A percentile compares a stretch with the other conserved stretches of the same genome.
These are phyloP conservation scores for Suillus occidentalis DNA, from an alignment of 768 basidiomycete genomes.

Conservation along the genomic window DNA sequence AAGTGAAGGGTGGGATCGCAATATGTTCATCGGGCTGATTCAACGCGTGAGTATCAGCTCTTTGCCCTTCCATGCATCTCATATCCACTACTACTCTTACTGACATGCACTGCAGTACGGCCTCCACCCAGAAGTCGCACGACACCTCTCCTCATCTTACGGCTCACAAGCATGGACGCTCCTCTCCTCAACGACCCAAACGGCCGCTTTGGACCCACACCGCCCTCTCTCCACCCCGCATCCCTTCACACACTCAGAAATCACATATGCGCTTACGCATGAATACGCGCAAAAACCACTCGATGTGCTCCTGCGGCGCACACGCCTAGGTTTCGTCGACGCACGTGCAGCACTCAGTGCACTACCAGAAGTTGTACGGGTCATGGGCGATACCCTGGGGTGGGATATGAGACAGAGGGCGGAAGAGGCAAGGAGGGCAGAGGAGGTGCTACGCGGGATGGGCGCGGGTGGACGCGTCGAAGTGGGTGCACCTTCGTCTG, in stretches of 20 bases:
- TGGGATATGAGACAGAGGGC: slow-evolving; percentile 67
- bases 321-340: slow-evolving; percentile 93
- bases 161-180: slow-evolving; percentile 98
- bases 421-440: slow-evolving; percentile 56
- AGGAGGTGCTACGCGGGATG: slow-evolving; percentile 80
- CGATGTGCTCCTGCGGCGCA: slow-evolving; percentile 91
- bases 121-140: slow-evolving; percentile 87
- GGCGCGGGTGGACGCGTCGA: slow-evolving; percentile 39
- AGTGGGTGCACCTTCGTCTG: slow-evolving; percentile 16
- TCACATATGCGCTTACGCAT: slow-evolving; percentile 81
- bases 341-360: slow-evolving; percentile 80
- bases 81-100: slow-evolving; percentile 2
- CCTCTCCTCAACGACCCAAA: slow-evolving; percentile 71
- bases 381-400: slow-evolving; percentile 83
- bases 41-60: slow-evolving; percentile 63
- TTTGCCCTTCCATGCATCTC: not conserved
- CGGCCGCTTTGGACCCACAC: slow-evolving; percentile 81
- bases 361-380: slow-evolving; percentile 84
- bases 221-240: slow-evolving; percentile 71
- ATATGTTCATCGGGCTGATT: slow-evolving; percentile 96
- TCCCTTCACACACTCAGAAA: slow-evolving; percentile 72
- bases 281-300: slow-evolving; percentile 93
- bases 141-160: slow-evolving; percentile 90
- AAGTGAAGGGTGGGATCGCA: slow-evolving; percentile 90
- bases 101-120: slow-evolving; percentile 59